These are phyloP conservation scores for Coemansia sp. DNA, from an alignment of 192 early-diverging fungal species.

Conservation along the genomic window DNA sequence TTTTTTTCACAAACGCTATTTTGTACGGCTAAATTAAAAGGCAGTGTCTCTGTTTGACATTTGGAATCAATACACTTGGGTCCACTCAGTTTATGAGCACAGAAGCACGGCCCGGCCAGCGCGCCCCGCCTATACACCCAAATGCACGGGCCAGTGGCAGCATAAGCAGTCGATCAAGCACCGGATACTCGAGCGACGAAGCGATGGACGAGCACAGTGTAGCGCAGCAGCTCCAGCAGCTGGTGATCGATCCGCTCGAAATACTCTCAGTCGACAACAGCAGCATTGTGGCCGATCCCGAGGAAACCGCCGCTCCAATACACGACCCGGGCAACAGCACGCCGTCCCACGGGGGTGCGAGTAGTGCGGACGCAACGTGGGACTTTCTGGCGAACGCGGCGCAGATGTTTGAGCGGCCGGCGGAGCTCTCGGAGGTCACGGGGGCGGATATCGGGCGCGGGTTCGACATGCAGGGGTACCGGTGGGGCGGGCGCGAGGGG, in stretches of 20 bases:
- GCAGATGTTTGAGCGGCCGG: conserved; percentile 38
- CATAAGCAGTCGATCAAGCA: not conserved
- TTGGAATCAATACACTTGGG: too few relatives aligned
- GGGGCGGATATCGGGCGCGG: conserved; percentile 23
- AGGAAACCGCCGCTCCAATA: not conserved
- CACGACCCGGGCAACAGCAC: not conserved
- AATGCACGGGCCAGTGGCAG: not conserved
- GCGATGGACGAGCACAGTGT: conserved; percentile 12
- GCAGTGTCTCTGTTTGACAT: too few relatives aligned
- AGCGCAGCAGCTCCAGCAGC: conserved; percentile 40
- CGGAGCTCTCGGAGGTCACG: conserved; percentile 28
- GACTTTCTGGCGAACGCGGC: conserved; percentile 45
- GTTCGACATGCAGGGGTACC: conserved; percentile 59
- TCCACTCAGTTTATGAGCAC: conserved; percentile 16
- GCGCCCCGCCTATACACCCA: not conserved
- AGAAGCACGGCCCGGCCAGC: not conserved
- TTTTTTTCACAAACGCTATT: too few relatives aligned
- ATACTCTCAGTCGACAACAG: not conserved
- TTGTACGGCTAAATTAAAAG: too few relatives aligned
- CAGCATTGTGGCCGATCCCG: not conserved
- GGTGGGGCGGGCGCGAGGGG: conserved; percentile 44
- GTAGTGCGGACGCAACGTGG: conserved; percentile 11
- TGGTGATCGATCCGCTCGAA: conserved; percentile 9
- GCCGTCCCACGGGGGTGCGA: not conserved
- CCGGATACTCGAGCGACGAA: not conserved